phyloP scores from a whole-genome alignment of 2,329 filamentous ascomycete genomes.

The Bipolaris zeicola region DNA sequence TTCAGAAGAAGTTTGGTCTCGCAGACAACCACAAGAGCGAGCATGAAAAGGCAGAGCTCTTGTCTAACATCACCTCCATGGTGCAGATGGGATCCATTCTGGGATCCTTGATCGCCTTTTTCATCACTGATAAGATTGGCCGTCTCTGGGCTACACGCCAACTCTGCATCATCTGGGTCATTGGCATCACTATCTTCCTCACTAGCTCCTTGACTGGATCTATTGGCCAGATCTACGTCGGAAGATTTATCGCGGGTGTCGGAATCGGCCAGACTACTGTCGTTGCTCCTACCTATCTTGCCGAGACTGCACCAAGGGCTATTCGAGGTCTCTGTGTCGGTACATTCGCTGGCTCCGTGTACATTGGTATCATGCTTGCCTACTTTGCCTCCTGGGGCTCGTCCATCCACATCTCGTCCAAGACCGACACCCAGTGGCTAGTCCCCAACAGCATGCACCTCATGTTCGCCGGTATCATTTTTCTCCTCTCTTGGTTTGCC shows the following conservation, averaged over 20 bases:
- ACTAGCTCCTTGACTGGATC: constrained; percentile 43
- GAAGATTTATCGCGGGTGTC: constrained; percentile 68
- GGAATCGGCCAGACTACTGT: constrained; percentile 71
- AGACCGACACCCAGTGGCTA: constrained; percentile 57
- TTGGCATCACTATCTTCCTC: constrained; percentile 51
- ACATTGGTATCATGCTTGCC: constrained; percentile 76
- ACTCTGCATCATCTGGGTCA: constrained; percentile 50
- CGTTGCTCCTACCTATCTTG: constrained; percentile 73
- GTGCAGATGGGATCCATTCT: constrained; percentile 78
- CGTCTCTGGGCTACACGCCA: constrained; percentile 52
- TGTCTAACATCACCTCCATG: constrained; percentile 77
- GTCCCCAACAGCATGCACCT: constrained; percentile 77
- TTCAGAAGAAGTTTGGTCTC: constrained; percentile 47
- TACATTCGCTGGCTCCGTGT: constrained; percentile 73
- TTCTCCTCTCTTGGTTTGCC: constrained; percentile 70
- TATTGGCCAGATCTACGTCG: constrained; percentile 63
- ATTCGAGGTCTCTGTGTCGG: constrained; percentile 76
- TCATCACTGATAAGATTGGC: constrained; percentile 54
- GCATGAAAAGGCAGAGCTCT: constrained; percentile 42
- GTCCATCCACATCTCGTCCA: constrained; percentile 57
- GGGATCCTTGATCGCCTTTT: constrained; percentile 68
- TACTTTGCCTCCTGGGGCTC: constrained; percentile 71
- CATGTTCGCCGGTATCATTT: constrained; percentile 76
- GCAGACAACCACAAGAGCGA: constrained; percentile 35
- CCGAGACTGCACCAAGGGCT: constrained; percentile 71